Evolutionary conservation across 306 rosid genomes (phyloP), one percentile per base, ranked within the genome.

Genomic region (Inga oerstediana): DNA sequence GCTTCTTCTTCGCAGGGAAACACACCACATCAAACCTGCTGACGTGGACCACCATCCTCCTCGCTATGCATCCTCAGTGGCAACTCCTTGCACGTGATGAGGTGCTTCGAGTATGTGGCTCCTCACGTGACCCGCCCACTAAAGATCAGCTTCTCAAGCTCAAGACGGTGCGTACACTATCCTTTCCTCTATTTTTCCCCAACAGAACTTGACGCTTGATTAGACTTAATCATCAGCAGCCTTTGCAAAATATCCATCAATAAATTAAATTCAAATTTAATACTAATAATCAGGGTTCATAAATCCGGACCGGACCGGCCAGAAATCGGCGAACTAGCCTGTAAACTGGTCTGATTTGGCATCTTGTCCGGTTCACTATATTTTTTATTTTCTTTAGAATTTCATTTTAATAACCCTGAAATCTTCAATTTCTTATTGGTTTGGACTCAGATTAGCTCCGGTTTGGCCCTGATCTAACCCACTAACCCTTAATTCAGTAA

Each of bases 21-120:
- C 98, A 97, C 75, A 97, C 99, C 84, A 97, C 99, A 45, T 94
- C 99, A n/a, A 97, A 94, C 82, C 73, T 97, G 95, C 90, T 97
- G 92, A 97, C 99, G 88, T 97, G 99, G 99, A 87, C 99, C 24
- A 97, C 97, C 80, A 89, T 92, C 77, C 94, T 97, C 44, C 89
- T 97, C 7, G 98, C 99, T 14, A 97, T 94, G 97, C 99, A 97
- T 89, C 98, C 98, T 64, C 93, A 86, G 0, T 97, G 99, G 99
- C 99, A 97, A 86, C 80, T 78, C n/a, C 87, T 30, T 84, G 99
- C 99, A 91, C 98, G 99, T 89, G 97, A 89, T 7, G 99, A 97
- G 92, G 86, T 97, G 68, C 87, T 90, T 7, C 82, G 78, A 72
- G 85, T 97, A 77, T 97, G 97, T 27, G 98, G 98, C 61, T n/a